Evolutionary conservation across 768 basidiomycete genomes (phyloP).

Genomic region (Phylloporus rhodoxanthus): DNA sequence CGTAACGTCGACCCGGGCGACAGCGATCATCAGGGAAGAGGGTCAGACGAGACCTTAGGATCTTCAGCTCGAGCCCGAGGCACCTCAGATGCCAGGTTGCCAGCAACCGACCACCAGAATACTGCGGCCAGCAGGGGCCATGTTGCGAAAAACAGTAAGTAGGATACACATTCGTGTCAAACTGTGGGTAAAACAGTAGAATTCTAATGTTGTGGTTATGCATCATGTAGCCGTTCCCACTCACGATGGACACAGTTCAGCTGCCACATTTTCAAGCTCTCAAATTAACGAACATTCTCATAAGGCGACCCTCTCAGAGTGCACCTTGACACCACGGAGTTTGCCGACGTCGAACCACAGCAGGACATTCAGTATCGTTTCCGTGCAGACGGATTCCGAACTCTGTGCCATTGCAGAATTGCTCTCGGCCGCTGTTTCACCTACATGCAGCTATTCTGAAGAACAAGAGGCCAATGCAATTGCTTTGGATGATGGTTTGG

Average conservation of each 20-base stretch:
- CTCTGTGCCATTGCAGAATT: constrained; percentile 47
- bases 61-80: constrained; percentile 47
- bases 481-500: constrained; percentile 25
- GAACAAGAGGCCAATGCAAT: constrained; percentile 20
- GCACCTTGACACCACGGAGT: constrained; percentile 19
- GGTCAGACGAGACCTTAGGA: constrained; percentile 30
- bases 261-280: constrained; percentile 5
- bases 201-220: constrained; percentile 21
- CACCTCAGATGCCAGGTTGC: constrained; percentile 59
- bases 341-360: constrained; percentile 23
- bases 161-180: constrained; percentile 11
- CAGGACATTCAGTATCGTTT: constrained; percentile 40
- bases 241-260: constrained; percentile 16
- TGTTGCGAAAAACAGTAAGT: constrained; percentile 26
- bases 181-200: constrained; percentile 19
- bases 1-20: constrained; percentile 32
- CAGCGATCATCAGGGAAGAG: constrained; percentile 33
- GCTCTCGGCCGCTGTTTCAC: constrained; percentile 33
- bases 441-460: constrained; percentile 18
- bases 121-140: constrained; percentile 17
- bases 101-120: constrained; percentile 28
- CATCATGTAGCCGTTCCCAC: constrained; percentile 20
- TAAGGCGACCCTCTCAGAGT: constrained; percentile 20
- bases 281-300: constrained; percentile 18
- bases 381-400: constrained; percentile 44